Base-by-base conservation (phyloP, 2,329 filamentous ascomycete species). In the Aureobasidium lini region DNA sequence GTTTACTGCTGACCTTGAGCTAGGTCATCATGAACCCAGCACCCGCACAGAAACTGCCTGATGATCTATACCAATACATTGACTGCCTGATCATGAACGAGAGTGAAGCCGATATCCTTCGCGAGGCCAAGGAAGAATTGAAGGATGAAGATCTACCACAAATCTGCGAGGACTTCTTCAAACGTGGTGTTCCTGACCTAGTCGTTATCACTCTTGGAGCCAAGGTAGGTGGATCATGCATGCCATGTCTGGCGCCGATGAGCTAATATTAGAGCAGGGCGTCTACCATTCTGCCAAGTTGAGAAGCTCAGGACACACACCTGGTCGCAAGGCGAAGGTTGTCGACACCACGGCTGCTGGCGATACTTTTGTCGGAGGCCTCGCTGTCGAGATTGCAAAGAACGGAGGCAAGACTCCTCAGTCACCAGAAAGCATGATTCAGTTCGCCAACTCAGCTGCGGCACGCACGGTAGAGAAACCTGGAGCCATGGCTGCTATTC, bases 311-410 rank as follows among this genome's bases (percentile, higher is more conserved):
- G 39, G 65, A 65, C 40, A 59, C 70, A 49, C 44, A 15, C 44
- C 64, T 18, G 90, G 89, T 0, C 79, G 83, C 62, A 87, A 88
- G 72, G 87, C 90, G 16, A 75, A 81, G 60, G 93, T 97, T 1
- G 84, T 96, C 4, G 93, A 97, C 72, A 97, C 93, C 1, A 97
- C 93, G 7, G 93, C 88, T 1, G 94, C 94, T 5, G 93, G 93
- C 0, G 93, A 97, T 72, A 96, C 93, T 0, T 96, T 96, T 75
- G 89, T 95, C 5, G 93, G 94, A 1, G 88, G 84, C 23, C 95
- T 96, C 71, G 88, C 90, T 2, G 83, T 94, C 29, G 83, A 85
- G 60, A 81, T 87, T 32, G 89, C 89, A 40, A 79, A 76, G 61
- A 71, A 73, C 61, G 73, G 72, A 29, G 70, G 76, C 11, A 68